Evolutionary conservation across 352 stramenopile genomes (phyloP).

Genomic region (Pseudoperonospora humuli): DNA sequence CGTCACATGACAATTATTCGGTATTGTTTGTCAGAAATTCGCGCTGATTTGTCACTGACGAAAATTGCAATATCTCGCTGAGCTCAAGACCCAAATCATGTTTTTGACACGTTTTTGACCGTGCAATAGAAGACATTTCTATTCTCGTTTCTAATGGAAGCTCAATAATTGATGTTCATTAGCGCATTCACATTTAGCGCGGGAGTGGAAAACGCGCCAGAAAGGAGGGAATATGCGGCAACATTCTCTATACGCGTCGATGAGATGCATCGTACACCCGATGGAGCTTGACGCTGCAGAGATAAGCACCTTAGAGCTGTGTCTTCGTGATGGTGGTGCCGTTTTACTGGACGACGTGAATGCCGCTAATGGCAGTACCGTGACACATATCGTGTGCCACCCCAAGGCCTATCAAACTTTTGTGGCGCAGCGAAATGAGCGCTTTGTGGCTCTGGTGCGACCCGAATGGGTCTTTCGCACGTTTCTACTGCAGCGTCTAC

Average conservation of each 20-base stretch:
- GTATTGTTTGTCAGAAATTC: no score
- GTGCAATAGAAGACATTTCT: neutral
- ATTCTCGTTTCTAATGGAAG: constrained; percentile 1
- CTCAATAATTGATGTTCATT: neutral
- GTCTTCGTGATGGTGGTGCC: constrained; percentile 57
- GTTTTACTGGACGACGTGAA: constrained; percentile 28
- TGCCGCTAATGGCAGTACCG: constrained; percentile 6
- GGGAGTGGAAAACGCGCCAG: no score
- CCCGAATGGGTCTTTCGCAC: constrained; percentile 75
- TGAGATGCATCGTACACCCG: constrained; percentile 50
- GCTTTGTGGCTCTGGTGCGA: constrained; percentile 65
- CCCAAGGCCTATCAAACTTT: constrained; percentile 45
- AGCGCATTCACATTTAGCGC: no score
- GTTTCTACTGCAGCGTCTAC: constrained; percentile 52
- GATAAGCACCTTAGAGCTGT: constrained; percentile 43
- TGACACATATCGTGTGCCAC: constrained; percentile 75
- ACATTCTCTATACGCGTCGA: constrained; percentile 33
- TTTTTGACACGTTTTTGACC: no score
- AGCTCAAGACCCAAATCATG: no score
- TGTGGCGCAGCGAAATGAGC: constrained; percentile 38
- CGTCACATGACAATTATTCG: no score
- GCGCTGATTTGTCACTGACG: no score
- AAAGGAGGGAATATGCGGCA: constrained; percentile 26
- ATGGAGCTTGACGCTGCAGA: constrained; percentile 33
- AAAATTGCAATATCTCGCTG: no score